phyloP scores from a whole-genome alignment of 805 yeast species.

The Teunomyces atbi region DNA sequence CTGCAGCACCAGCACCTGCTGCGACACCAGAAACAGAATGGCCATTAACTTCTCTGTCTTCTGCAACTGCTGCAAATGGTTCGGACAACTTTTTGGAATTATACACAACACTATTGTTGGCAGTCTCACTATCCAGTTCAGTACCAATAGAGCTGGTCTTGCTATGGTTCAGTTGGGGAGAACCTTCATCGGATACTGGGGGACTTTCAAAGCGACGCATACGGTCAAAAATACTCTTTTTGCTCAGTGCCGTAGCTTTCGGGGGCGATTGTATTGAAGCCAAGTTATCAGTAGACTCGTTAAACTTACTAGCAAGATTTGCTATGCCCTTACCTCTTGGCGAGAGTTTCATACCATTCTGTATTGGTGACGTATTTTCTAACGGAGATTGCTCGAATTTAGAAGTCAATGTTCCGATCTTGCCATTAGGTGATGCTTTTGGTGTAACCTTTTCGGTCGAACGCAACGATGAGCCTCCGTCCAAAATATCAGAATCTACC shows the following conservation, averaged over 20 bases:
- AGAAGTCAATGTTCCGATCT: slow-evolving; percentile 20
- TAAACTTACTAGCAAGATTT: slow-evolving; percentile 27
- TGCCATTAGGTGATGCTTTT: slow-evolving; percentile 13
- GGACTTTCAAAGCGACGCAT: slow-evolving; percentile 38
- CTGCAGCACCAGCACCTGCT: slow-evolving; percentile 9
- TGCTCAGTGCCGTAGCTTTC: slow-evolving; percentile 19
- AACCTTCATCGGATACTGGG: slow-evolving; percentile 2
- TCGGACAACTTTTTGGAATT: slow-evolving; percentile 4
- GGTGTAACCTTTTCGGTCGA: slow-evolving; percentile 4
- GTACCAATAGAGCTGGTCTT: slow-evolving; percentile 1
- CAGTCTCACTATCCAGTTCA: slow-evolving; percentile 6
- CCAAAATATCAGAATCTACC: background rate
- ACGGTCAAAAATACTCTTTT: slow-evolving; percentile 30
- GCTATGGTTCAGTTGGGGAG: slow-evolving; percentile 4
- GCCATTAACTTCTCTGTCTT: slow-evolving; percentile 4
- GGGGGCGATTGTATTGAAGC: slow-evolving; percentile 15
- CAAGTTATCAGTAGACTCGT: slow-evolving; percentile 16
- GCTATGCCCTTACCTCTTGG: slow-evolving; percentile 15
- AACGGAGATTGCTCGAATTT: slow-evolving; percentile 17
- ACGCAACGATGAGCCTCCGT: background rate
- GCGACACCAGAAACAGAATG: slow-evolving; percentile 9
- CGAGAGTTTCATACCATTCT: slow-evolving; percentile 1
- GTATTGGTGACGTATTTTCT: slow-evolving; percentile 1
- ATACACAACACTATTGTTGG: slow-evolving; percentile 3
- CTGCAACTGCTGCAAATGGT: slow-evolving; percentile 9